Percentiles rank a stretch among this genome's conserved stretches.
phyloP scores from a whole-genome alignment of 1,284 basidiomycete genomes.

The Meira nashicola region DNA sequence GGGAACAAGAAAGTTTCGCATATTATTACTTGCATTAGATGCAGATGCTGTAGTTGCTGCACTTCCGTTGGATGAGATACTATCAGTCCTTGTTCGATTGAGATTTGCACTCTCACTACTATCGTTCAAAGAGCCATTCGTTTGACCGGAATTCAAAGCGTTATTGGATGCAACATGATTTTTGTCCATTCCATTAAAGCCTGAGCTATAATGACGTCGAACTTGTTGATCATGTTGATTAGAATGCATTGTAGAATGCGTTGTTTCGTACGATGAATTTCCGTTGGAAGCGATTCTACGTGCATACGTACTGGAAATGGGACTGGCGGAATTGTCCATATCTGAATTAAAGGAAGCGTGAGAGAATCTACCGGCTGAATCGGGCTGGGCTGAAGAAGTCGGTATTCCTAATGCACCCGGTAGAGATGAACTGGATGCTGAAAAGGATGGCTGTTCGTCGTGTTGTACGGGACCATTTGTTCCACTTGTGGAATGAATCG shows the following conservation, averaged over 20 bases:
- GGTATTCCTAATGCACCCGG: slow-evolving; percentile 8
- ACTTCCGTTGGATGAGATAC: too few relatives aligned
- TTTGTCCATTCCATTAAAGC: background rate
- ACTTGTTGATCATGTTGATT: background rate
- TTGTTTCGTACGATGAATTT: background rate
- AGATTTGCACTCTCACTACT: background rate
- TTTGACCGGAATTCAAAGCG: background rate
- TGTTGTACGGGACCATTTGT: background rate
- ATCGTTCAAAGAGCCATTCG: background rate
- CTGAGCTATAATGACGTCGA: background rate
- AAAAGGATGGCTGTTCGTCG: slow-evolving; percentile 1
- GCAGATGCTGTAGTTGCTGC: background rate
- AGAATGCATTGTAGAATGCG: background rate
- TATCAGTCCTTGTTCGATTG: too few relatives aligned
- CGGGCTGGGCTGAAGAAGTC: background rate
- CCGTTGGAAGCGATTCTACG: background rate
- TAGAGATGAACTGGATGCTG: slow-evolving; percentile 3
- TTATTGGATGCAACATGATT: background rate
- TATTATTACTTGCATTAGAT: background rate
- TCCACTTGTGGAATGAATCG: background rate
- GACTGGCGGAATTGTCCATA: slow-evolving; percentile 1
- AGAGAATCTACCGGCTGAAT: background rate
- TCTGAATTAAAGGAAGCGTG: background rate
- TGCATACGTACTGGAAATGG: slow-evolving; percentile 1
- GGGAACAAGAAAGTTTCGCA: slow-evolving; percentile 41